Evolutionary conservation across 306 rosid species (phyloP).

Genomic region (Castanea crenata): DNA sequence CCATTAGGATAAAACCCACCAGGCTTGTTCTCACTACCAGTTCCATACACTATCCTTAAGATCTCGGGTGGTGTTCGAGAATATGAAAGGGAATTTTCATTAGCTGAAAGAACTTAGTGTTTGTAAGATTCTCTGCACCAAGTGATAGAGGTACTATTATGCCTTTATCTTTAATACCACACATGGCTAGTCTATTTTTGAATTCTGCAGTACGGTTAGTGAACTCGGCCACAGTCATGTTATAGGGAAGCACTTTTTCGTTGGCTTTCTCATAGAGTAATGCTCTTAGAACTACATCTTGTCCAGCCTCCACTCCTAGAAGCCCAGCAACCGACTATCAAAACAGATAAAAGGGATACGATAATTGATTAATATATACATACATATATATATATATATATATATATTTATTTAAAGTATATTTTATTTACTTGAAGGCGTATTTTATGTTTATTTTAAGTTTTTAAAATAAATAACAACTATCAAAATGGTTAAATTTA

Average conservation of each 20-base stretch:
- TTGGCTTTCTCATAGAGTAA: slow-evolving; percentile 3
- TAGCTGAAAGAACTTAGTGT: slow-evolving; percentile 23
- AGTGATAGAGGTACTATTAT: slow-evolving; percentile 6
- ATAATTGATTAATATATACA: too few species aligned
- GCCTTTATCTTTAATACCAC: slow-evolving; percentile 36
- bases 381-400: too few species aligned
- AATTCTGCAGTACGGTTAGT: slow-evolving; percentile 1
- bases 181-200: slow-evolving; percentile 9
- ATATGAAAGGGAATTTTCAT: slow-evolving; percentile 20
- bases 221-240: slow-evolving; percentile 23
- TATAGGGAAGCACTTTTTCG: slow-evolving; percentile 13
- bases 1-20: slow-evolving; percentile 33
- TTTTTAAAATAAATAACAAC: too few species aligned
- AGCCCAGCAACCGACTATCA: slow-evolving; percentile 20
- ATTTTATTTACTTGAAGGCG: too few species aligned
- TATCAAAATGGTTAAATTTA: too few species aligned
- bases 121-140: slow-evolving; percentile 24
- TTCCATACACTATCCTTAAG: slow-evolving; percentile 17
- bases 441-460: too few species aligned
- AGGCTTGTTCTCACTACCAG: slow-evolving; percentile 6
- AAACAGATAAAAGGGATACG: too few species aligned
- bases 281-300: slow-evolving; percentile 25
- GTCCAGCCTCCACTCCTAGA: slow-evolving; percentile 24
- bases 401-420: too few species aligned
- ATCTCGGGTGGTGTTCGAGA: slow-evolving; percentile 18